phyloP scores from a whole-genome alignment of 202 grass and related monocot genomes.

The Bolboschoenoplectus hybrid region DNA sequence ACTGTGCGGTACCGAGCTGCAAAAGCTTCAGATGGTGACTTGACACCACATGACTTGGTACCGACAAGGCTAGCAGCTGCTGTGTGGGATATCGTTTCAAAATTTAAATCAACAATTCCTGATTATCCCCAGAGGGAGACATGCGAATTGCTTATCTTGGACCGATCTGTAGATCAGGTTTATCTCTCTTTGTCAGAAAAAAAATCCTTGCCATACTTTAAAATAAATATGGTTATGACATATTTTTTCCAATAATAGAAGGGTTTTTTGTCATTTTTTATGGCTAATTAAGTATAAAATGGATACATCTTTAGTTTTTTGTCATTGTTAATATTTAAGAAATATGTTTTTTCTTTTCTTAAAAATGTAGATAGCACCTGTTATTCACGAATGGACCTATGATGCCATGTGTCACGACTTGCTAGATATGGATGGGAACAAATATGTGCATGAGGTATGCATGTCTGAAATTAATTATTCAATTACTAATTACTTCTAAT shows the following conservation, averaged over 20 bases:
- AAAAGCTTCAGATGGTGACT: slow-evolving; percentile 59
- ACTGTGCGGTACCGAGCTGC: slow-evolving; percentile 74
- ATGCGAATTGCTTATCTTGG: slow-evolving; percentile 81
- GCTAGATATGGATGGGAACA: slow-evolving; percentile 87
- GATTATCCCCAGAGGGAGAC: slow-evolving; percentile 96
- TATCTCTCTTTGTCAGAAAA: slow-evolving; percentile 25
- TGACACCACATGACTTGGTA: slow-evolving; percentile 61
- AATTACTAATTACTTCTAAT: not conserved
- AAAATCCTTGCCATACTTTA: slow-evolving; percentile 37
- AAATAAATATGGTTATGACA: slow-evolving; percentile 15
- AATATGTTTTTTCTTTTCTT: slow-evolving; percentile 32
- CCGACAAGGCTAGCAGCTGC: slow-evolving; percentile 80
- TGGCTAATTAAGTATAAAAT: not conserved
- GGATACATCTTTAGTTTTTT: slow-evolving; percentile 33
- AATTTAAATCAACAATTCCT: slow-evolving; percentile 77
- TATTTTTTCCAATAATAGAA: slow-evolving; percentile 14
- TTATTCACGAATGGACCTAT: slow-evolving; percentile 99
- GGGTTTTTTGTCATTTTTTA: not conserved
- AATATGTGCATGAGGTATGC: slow-evolving; percentile 83
- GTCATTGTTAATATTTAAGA: slow-evolving; percentile 42
- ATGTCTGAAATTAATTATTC: slow-evolving; percentile 29
- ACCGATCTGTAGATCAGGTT: slow-evolving; percentile 94
- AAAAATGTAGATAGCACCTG: slow-evolving; percentile 71
- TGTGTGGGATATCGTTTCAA: slow-evolving; percentile 81
- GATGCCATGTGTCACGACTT: slow-evolving; percentile 97